These are phyloP conservation scores for Pseudogymnoascus sp. DNA, from an alignment of 2,329 filamentous ascomycete species.

Conservation along the genomic window DNA sequence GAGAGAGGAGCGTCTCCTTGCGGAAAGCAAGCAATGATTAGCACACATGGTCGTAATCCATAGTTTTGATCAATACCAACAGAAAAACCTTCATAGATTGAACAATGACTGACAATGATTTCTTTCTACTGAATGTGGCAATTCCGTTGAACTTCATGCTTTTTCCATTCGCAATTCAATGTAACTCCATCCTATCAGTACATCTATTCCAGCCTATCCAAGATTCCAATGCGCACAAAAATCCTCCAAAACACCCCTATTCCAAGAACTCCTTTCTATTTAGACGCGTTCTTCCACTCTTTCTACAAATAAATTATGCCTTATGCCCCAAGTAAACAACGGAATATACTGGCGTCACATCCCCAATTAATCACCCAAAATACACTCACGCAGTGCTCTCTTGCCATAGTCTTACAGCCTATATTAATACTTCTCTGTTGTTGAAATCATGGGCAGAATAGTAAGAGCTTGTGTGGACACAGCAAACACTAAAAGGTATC, in stretches of 20 bases:
- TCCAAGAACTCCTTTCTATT: not conserved
- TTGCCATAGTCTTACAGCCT: not conserved
- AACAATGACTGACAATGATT: not conserved
- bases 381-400: not conserved
- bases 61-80: not conserved
- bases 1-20: conserved; percentile 16
- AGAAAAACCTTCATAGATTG: not conserved
- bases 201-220: not conserved
- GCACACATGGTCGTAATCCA: not conserved
- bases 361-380: not conserved
- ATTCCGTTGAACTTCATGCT: too few species aligned
- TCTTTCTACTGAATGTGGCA: not conserved
- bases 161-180: not conserved
- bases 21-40: not conserved
- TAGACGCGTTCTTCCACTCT: not conserved
- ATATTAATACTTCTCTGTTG: conserved; percentile 14
- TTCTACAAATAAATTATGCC: not conserved
- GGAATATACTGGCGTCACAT: not conserved
- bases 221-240: not conserved
- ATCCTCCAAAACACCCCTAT: not conserved
- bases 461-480: conserved; percentile 15
- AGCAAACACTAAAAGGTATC: conserved; percentile 11
- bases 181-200: not conserved
- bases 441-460: conserved; percentile 16
- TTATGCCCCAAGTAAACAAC: not conserved